A percentile compares a stretch with the other conserved stretches of the same genome.
These are phyloP conservation scores for Friedmanniomyces simplex DNA, from an alignment of 495 filamentous ascomycete genomes.

Conservation along the genomic window DNA sequence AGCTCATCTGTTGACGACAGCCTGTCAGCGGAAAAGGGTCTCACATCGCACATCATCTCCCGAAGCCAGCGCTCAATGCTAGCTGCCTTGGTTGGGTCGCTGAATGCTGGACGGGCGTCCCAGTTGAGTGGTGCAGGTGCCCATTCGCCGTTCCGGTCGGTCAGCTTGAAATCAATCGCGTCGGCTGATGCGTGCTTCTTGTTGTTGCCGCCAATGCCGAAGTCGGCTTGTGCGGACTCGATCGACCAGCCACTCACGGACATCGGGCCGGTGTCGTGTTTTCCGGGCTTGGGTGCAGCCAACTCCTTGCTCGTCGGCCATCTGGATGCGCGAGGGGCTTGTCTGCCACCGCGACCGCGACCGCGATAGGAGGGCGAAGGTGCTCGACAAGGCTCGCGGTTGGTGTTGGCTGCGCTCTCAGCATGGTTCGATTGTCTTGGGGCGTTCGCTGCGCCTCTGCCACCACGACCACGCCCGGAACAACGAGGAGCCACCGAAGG, in stretches of 20 bases:
- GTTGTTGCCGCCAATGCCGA: conserved; percentile 7
- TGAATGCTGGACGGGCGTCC: conserved; percentile 27
- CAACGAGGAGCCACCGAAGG: too few species aligned
- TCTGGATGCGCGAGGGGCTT: background rate
- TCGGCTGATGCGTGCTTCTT: conserved; percentile 15
- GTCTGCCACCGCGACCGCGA: background rate
- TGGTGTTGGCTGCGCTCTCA: background rate
- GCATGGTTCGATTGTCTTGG: background rate
- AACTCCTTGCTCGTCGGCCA: background rate
- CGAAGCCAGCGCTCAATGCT: conserved; percentile 24
- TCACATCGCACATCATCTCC: background rate
- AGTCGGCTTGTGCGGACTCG: conserved; percentile 12
- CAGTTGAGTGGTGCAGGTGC: conserved; percentile 33
- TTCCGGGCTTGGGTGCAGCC: background rate
- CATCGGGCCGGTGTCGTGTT: background rate
- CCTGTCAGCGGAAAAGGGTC: background rate
- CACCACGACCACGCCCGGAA: too few species aligned
- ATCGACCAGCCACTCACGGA: background rate
- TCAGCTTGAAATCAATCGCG: conserved; percentile 20
- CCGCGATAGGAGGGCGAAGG: background rate
- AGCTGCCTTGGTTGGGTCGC: conserved; percentile 11
- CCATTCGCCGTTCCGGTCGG: conserved; percentile 34
- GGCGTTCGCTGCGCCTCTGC: too few species aligned
- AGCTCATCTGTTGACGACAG: conserved; percentile 9
- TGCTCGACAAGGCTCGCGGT: background rate